Conservation (phyloP, 305 asterid genomes). For the Solanum hybrid region DNA sequence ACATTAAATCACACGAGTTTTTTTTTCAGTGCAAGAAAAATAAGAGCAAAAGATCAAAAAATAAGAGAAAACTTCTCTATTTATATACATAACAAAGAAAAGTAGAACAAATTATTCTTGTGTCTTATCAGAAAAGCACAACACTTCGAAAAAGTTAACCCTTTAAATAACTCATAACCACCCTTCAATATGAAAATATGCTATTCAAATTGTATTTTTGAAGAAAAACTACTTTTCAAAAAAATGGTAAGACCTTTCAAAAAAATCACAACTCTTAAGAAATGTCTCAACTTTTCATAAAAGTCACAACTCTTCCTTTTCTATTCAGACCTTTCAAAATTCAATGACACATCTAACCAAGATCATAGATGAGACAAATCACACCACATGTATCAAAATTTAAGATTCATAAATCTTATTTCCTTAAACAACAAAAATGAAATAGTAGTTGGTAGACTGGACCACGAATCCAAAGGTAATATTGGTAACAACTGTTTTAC, state of each 20-base stretch:
- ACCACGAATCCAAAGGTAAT: background rate
- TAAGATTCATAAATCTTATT: too few species aligned
- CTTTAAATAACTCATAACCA: too few species aligned
- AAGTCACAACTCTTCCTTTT: background rate
- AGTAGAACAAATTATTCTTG: background rate
- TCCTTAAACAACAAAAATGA: background rate
- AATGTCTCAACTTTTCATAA: too few species aligned
- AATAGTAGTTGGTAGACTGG: background rate
- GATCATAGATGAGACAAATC: background rate
- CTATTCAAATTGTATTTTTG: too few species aligned
- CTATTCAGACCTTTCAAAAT: background rate
- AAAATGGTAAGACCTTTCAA: background rate
- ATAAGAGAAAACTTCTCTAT: background rate
- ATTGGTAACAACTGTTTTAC: background rate
- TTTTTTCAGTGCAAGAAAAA: background rate
- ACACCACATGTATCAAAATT: too few species aligned
- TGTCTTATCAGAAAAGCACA: background rate
- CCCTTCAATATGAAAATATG: too few species aligned
- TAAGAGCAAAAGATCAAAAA: background rate
- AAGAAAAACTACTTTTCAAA: too few species aligned
- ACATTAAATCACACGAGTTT: background rate
- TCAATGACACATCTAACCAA: background rate
- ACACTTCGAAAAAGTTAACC: background rate
- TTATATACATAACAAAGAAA: too few species aligned
- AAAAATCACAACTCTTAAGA: background rate